Conservation (phyloP, 1,139 yeast species). For the Zygosaccharomyces sapae region DNA sequence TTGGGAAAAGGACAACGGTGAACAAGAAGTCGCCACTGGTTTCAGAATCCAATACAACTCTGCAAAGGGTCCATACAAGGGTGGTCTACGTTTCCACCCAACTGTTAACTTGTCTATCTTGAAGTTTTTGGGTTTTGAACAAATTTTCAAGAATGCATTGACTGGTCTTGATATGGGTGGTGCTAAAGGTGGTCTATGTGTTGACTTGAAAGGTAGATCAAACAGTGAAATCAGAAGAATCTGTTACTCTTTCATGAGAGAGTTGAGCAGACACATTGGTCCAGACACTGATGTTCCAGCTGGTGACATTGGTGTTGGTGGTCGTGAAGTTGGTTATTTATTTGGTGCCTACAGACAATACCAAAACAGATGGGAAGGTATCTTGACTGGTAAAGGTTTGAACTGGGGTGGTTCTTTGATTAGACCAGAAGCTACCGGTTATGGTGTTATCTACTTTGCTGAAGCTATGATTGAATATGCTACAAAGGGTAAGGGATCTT, state of each 20-base stretch:
- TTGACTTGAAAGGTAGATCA: slow-evolving; percentile 92
- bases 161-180: slow-evolving; percentile 99
- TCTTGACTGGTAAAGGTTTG: slow-evolving; percentile 95
- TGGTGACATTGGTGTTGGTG: slow-evolving; percentile 94
- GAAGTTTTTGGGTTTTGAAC: slow-evolving; percentile 96
- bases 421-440: slow-evolving; percentile 99
- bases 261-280: slow-evolving; percentile 93
- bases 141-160: slow-evolving; percentile 95
- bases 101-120: slow-evolving; percentile 90
- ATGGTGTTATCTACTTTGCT: slow-evolving; percentile 93
- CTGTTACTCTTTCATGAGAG: slow-evolving; percentile 94
- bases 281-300: slow-evolving; percentile 98
- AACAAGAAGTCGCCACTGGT: slow-evolving; percentile 90
- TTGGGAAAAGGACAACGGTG: slow-evolving; percentile 96
- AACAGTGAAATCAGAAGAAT: slow-evolving; percentile 94
- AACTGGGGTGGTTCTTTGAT: slow-evolving; percentile 98
- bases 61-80: slow-evolving; percentile 98
- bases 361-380: slow-evolving; percentile 95
- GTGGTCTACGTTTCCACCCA: slow-evolving; percentile 98
- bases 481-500: slow-evolving; percentile 78
- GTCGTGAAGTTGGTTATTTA: slow-evolving; percentile 87
- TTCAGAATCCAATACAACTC: slow-evolving; percentile 98
- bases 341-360: slow-evolving; percentile 94
- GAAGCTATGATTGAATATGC: slow-evolving; percentile 97
- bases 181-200: slow-evolving; percentile 99